Evolutionary conservation across 208 protist genomes (phyloP), one percentile per base, ranked within the genome.

Genomic region (Herpetomonas tarakana): DNA sequence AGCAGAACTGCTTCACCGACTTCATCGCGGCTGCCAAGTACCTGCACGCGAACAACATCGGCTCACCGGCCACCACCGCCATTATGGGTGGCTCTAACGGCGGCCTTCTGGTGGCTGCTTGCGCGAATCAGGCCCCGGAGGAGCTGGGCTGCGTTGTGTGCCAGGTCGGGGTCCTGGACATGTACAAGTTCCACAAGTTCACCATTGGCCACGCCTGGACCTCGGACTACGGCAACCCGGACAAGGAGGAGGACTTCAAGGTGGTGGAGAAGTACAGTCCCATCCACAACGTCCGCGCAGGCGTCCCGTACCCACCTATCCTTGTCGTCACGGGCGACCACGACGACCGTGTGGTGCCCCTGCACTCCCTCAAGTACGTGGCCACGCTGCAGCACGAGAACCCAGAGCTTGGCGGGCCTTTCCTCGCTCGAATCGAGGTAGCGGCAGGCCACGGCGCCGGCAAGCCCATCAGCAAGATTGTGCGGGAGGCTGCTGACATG

Each of bases 121-220:
- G 65, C 41, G 77, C 82, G 41, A 97, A 96, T 65, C 93, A 97
- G 72, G 82, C 83, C 2, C 96, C 97, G 21, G 85, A 93, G 25
- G 59, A 86, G 21, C 87, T 97, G 27, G 53, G 83, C 29, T 85
- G 78, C 51, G 92, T 85, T 14, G 74, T 98, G 44, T 89, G 86
- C 62, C 78, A 91, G 47, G 96, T 97, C 24, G 90, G 88, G 19
- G 92, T 98, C 26, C 63, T 98, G 55, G 96, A 98, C 71, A 93
- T 98, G 88, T 92, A 83, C 68, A 93, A 95, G 69, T 98, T 96
- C 69, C 92, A 98, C 78, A 96, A 96, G 71, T 97, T 98, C 62
- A 96, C 94, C 51, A 97, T 97, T 70, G 97, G 97, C 29, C 82
- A 91, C 38, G 84, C 83, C 9, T 97, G 94, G 92, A 96, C 71